Evolutionary conservation across 768 basidiomycete genomes (phyloP), one percentile per base, ranked within the genome.

Genomic region (Tulasnella sp.): DNA sequence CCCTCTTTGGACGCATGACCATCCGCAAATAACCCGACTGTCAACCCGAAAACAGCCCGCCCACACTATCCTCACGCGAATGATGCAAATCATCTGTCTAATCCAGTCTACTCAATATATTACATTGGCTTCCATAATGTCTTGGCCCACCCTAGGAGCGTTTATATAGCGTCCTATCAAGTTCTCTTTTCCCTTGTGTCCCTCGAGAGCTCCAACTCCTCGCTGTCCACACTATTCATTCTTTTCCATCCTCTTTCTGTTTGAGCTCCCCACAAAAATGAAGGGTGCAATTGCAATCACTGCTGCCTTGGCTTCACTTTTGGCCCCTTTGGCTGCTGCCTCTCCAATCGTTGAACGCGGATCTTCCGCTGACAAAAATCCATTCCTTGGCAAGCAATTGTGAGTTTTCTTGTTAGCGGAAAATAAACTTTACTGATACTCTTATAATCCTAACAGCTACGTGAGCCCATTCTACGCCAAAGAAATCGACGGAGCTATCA

Each of bases 161-260:
- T n/a, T n/a, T n/a, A n/a, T n/a, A n/a, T n/a, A n/a, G n/a, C n/a
- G n/a, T n/a, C n/a, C n/a, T n/a, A n/a, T n/a, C n/a, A n/a, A n/a
- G n/a, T n/a, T n/a, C n/a, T 44, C 42, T 35, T 22, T 27, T 44
- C 42, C 24, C 13, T 44, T 31, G 27, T 44, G n/a, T 44, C 42
- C 27, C 42, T n/a, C 9, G 32, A 27, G 42, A 27, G 27, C 34
- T 19, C 9, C 16, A 16, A 28, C 42, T 19, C 28, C 42, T 44
- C 25, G 32, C 3, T 44, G n/a, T 16, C 10, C 10, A 35, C 10
- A 35, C 16, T 10, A 35, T 10, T 10, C 10, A 35, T 16, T 10
- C 34, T 16, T 10, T 16, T 35, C 10, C 34, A 35, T n/a, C n/a
- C 34, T 35, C 16, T 16, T 10, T 16, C 16, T 35, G 10, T 35